Conservation (phyloP, 208 protist species). For the Trichomonas vaginalis region DNA sequence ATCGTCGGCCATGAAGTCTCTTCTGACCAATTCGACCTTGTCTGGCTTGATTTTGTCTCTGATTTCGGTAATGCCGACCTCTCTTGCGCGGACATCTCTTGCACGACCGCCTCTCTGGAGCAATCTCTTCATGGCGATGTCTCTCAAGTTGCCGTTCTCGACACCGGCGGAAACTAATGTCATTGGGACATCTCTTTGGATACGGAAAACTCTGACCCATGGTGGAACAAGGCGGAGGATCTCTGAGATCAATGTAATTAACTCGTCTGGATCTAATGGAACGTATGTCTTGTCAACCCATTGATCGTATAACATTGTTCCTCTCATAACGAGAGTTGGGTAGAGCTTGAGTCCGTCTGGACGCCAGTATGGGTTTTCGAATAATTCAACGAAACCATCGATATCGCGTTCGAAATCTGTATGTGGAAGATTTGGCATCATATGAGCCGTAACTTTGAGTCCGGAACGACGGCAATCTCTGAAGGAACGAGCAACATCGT, state of each 20-base stretch:
- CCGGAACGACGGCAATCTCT: constrained; percentile 80
- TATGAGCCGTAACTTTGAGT: constrained; percentile 93
- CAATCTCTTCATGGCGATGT: constrained; percentile 70
- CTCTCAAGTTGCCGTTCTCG: constrained; percentile 82
- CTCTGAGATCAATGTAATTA: constrained; percentile 73
- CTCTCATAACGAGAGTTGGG: constrained; percentile 93
- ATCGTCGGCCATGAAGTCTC: constrained; percentile 60
- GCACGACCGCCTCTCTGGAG: constrained; percentile 60
- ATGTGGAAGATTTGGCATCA: constrained; percentile 96
- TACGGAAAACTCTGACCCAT: constrained; percentile 91
- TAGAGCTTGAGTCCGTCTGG: constrained; percentile 94
- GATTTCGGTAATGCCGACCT: constrained; percentile 32
- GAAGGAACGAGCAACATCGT: constrained; percentile 64
- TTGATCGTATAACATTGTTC: constrained; percentile 81
- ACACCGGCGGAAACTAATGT: constrained; percentile 83
- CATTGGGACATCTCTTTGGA: constrained; percentile 87
- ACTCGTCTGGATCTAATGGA: constrained; percentile 28
- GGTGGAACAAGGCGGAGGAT: constrained; percentile 76
- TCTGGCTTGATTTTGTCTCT: constrained; percentile 33
- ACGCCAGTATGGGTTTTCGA: constrained; percentile 74
- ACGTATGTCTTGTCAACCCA: constrained; percentile 55
- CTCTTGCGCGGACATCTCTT: constrained; percentile 73
- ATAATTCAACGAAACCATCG: constrained; percentile 55
- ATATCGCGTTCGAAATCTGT: constrained; percentile 50
- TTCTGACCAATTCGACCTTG: constrained; percentile 62